Percentiles rank a stretch among this genome's conserved stretches.
Evolutionary conservation across 306 rosid species (phyloP).

Genomic region (Glycine latifolia): DNA sequence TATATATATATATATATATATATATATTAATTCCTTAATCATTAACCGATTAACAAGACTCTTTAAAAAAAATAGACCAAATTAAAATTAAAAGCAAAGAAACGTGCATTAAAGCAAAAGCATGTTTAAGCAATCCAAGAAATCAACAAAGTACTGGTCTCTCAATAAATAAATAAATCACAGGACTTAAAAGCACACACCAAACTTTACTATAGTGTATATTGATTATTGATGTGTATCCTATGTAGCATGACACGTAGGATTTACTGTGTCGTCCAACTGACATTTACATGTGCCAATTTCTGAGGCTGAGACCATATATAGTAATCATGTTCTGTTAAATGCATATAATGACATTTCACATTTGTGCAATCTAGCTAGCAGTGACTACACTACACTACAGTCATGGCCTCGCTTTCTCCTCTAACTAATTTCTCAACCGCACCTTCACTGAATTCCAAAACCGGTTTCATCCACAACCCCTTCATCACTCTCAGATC

Average conservation of each 20-base stretch:
- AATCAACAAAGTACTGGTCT: too few relatives aligned
- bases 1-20: too few relatives aligned
- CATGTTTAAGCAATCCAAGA: too few relatives aligned
- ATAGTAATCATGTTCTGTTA: not conserved
- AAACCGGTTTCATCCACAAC: conserved; percentile 30
- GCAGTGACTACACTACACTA: too few relatives aligned
- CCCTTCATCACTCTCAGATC: conserved; percentile 39
- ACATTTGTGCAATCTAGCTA: not conserved
- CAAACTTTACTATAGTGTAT: not conserved
- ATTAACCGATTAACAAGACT: too few relatives aligned
- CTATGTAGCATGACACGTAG: not conserved
- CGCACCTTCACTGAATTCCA: conserved; percentile 49
- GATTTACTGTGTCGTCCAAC: not conserved
- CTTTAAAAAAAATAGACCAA: too few relatives aligned
- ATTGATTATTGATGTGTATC: not conserved
- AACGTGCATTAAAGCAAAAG: too few relatives aligned
- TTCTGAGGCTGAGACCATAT: not conserved
- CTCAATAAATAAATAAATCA: not conserved
- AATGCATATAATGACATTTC: not conserved
- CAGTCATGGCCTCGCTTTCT: conserved; percentile 58
- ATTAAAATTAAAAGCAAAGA: too few relatives aligned
- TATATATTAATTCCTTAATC: too few relatives aligned
- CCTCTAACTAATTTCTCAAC: conserved; percentile 55
- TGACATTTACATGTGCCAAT: not conserved
- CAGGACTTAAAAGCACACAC: not conserved